These are phyloP conservation scores for Luffa acutangula DNA, from an alignment of 306 rosid genomes.

Conservation along the genomic window DNA sequence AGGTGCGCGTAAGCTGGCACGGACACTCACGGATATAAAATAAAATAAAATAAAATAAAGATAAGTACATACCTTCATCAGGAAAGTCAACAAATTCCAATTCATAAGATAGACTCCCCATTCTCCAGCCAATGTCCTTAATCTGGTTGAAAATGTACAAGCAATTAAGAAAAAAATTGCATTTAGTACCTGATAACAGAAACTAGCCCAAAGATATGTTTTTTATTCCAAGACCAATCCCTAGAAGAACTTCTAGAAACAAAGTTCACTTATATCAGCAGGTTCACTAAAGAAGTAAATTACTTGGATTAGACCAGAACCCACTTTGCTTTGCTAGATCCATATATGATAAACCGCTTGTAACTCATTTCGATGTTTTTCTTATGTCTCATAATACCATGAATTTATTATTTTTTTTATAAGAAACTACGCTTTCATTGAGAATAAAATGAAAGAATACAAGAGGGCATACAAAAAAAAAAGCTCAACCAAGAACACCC, in stretches of 20 bases:
- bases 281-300: background rate
- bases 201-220: background rate
- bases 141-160: conserved; percentile 33
- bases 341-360: background rate
- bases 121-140: conserved; percentile 19
- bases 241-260: background rate
- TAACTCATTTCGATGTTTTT: background rate
- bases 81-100: conserved; percentile 64
- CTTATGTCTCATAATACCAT: background rate
- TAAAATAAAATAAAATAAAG: too few relatives aligned
- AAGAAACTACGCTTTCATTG: too few relatives aligned
- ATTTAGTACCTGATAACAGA: background rate
- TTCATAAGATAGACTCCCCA: conserved; percentile 3
- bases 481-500: too few relatives aligned
- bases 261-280: background rate
- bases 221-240: background rate
- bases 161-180: background rate
- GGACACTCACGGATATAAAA: too few relatives aligned
- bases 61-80: conserved; percentile 45
- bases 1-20: too few relatives aligned
- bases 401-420: too few relatives aligned
- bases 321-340: background rate
- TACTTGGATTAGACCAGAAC: background rate
- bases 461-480: too few relatives aligned
- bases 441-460: too few relatives aligned